A percentile compares a stretch with the other conserved stretches of the same genome.
These are phyloP conservation scores for Metschnikowia cerradonensis DNA, from an alignment of 805 yeast species.

Conservation along the genomic window DNA sequence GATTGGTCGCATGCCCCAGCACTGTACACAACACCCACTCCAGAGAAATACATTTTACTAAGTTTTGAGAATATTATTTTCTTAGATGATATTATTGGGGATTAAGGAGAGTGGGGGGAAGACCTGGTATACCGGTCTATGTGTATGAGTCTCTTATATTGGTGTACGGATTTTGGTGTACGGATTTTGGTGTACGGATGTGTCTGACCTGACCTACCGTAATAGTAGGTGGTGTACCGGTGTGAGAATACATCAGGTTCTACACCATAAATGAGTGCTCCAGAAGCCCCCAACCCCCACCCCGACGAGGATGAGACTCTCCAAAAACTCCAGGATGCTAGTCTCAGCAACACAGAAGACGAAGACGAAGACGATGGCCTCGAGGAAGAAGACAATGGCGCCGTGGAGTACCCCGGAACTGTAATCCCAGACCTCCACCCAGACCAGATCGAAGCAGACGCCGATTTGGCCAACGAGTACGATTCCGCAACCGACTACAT, in stretches of 20 bases:
- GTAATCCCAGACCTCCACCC: conserved; percentile 42
- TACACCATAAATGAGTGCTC: neutral
- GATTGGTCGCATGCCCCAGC: neutral
- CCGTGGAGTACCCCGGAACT: conserved; percentile 42
- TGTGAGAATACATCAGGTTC: neutral
- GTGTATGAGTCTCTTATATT: neutral
- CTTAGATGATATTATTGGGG: too few species aligned
- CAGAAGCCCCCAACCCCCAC: neutral
- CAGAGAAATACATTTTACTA: too few species aligned
- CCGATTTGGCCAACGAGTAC: conserved; percentile 54
- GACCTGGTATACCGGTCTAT: too few species aligned
- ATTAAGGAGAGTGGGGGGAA: too few species aligned
- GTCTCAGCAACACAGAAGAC: conserved; percentile 17
- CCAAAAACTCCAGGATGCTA: conserved; percentile 3
- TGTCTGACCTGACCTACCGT: too few species aligned
- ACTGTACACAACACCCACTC: too few species aligned
- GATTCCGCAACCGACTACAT: conserved; percentile 57
- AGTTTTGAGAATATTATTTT: too few species aligned
- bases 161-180: neutral
- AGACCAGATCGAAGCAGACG: conserved; percentile 65
- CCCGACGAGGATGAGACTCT: neutral
- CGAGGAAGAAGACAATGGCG: conserved; percentile 30
- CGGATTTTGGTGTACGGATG: neutral
- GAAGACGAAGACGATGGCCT: conserved; percentile 21
- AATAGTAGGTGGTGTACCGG: too few species aligned